Conservation (phyloP, 805 yeast genomes). For the Candida broadrunensis region DNA sequence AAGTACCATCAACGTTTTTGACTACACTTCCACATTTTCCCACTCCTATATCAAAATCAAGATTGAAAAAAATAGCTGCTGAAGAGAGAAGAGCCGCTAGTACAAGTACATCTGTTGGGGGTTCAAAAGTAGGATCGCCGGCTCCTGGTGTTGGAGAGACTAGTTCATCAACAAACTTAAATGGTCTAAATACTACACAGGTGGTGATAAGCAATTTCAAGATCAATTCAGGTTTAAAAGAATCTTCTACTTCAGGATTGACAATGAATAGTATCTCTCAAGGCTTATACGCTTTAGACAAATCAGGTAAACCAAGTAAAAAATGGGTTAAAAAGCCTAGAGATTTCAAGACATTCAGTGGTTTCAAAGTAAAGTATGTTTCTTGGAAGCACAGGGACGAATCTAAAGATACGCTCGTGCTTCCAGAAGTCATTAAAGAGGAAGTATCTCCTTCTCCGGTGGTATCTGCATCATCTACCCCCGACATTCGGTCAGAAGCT, state of each 20-base stretch:
- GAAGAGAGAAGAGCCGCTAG: conserved; percentile 23
- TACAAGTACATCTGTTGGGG: conserved; percentile 23
- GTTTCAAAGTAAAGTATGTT: conserved; percentile 32
- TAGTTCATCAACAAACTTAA: conserved; percentile 2
- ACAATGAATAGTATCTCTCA: conserved; percentile 31
- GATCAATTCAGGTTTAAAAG: conserved; percentile 39
- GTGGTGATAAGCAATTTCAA: conserved; percentile 16
- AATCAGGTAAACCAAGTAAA: conserved; percentile 30
- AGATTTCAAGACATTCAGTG: conserved; percentile 41
- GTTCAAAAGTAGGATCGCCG: conserved; percentile 14
- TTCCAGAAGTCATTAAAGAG: background rate
- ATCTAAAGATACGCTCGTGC: conserved; percentile 9
- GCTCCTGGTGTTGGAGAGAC: conserved; percentile 8
- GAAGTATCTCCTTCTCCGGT: conserved; percentile 1
- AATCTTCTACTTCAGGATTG: conserved; percentile 39
- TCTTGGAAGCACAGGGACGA: conserved; percentile 15
- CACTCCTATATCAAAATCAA: conserved; percentile 27
- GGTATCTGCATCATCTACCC: conserved; percentile 6
- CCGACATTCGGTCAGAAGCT: conserved; percentile 3
- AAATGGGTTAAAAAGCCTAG: conserved; percentile 33
- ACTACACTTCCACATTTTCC: conserved; percentile 33
- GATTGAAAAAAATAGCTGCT: conserved; percentile 28
- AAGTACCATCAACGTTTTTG: conserved; percentile 26
- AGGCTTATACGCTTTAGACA: conserved; percentile 27
- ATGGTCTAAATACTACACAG: background rate